These are phyloP conservation scores for Tagetes patula DNA, from an alignment of 129 eudicot genomes.

Conservation along the genomic window DNA sequence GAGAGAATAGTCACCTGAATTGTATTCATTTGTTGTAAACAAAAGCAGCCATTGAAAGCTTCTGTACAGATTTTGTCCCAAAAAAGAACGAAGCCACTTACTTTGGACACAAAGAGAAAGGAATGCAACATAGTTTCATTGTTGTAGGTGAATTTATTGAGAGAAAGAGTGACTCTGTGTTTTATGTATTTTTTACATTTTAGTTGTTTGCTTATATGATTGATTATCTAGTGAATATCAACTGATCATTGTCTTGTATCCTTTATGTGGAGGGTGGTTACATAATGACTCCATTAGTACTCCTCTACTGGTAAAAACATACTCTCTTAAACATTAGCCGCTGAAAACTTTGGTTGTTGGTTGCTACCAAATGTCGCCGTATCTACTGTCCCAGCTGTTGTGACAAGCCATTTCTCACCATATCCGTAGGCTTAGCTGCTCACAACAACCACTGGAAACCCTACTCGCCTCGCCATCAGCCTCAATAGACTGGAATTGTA, in stretches of 20 bases:
- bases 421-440: too few relatives aligned
- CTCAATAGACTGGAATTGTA: too few relatives aligned
- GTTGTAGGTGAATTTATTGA: constrained; percentile 26
- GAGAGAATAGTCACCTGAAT: constrained; percentile 43
- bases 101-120: constrained; percentile 17
- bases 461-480: too few relatives aligned
- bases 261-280: too few relatives aligned
- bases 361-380: too few relatives aligned
- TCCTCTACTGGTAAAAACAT: too few relatives aligned
- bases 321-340: too few relatives aligned
- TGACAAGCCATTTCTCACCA: too few relatives aligned
- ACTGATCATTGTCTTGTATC: not conserved
- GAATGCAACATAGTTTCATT: constrained; percentile 16
- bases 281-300: too few relatives aligned
- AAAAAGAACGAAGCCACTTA: constrained; percentile 22
- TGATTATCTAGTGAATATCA: constrained; percentile 17
- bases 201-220: constrained; percentile 32
- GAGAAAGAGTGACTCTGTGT: constrained; percentile 10
- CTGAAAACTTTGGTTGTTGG: too few relatives aligned
- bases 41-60: constrained; percentile 27
- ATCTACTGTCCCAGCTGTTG: too few relatives aligned
- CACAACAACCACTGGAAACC: too few relatives aligned
- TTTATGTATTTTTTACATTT: constrained; percentile 7
- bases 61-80: constrained; percentile 42
- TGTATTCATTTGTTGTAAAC: constrained; percentile 35